A percentile compares a stretch with the other conserved stretches of the same genome.
phyloP scores from a whole-genome alignment of 2,329 filamentous ascomycete genomes.

The Exophiala oligosperma region DNA sequence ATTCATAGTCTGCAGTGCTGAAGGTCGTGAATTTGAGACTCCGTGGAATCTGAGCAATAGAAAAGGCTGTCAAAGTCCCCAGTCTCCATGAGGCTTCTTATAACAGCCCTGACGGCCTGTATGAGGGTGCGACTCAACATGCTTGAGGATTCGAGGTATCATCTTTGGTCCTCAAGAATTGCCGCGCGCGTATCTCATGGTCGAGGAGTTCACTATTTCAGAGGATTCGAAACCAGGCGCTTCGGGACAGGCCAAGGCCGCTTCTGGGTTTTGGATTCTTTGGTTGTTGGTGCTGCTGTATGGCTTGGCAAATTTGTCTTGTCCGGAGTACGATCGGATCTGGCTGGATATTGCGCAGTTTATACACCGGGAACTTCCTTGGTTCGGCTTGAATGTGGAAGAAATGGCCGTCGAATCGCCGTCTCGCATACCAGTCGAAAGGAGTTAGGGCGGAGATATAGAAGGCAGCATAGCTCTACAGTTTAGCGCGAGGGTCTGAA shows the following conservation, averaged over 20 bases:
- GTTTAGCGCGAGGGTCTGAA: not conserved
- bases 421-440: not conserved
- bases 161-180: not conserved
- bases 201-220: not conserved
- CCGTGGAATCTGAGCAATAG: not conserved
- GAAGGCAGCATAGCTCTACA: not conserved
- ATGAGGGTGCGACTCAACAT: not conserved
- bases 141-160: not conserved
- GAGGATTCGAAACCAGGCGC: not conserved
- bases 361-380: not conserved
- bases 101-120: not conserved
- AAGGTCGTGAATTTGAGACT: not conserved
- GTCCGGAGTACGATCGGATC: not conserved
- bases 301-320: not conserved
- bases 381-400: not conserved
- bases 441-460: not conserved
- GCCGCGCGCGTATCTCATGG: not conserved
- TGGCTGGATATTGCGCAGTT: not conserved
- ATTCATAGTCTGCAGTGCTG: not conserved
- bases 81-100: not conserved
- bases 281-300: not conserved
- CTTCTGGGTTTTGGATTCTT: not conserved
- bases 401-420: not conserved
- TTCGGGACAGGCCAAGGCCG: not conserved
- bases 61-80: not conserved